Percentiles rank a stretch among this genome's conserved stretches.
These are phyloP conservation scores for Suhomyces terraborum DNA, from an alignment of 1,139 yeast genomes.

Conservation along the genomic window DNA sequence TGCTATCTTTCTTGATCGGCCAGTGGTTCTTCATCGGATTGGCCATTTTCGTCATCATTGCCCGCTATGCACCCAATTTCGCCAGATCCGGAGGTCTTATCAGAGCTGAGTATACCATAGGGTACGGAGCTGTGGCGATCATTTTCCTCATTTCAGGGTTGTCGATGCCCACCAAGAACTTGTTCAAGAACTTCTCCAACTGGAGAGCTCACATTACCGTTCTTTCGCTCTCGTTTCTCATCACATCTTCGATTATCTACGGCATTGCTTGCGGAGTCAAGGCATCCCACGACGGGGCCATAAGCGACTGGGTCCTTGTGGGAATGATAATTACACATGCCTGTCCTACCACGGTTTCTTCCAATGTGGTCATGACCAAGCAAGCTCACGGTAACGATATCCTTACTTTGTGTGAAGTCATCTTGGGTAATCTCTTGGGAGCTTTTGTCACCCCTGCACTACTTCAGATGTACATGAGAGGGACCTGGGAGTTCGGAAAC, in stretches of 20 bases:
- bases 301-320: conserved; percentile 72
- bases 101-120: conserved; percentile 70
- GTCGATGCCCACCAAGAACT: conserved; percentile 65
- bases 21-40: conserved; percentile 76
- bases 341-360: conserved; percentile 89
- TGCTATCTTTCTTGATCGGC: conserved; percentile 31
- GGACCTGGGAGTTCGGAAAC: conserved; percentile 77
- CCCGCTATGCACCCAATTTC: conserved; percentile 76
- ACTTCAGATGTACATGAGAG: conserved; percentile 65
- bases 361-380: conserved; percentile 90
- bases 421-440: conserved; percentile 80
- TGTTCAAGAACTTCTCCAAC: conserved; percentile 60
- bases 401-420: conserved; percentile 79
- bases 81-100: conserved; percentile 84
- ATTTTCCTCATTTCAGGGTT: conserved; percentile 81
- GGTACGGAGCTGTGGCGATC: conserved; percentile 84
- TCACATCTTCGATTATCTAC: conserved; percentile 73
- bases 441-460: conserved; percentile 87
- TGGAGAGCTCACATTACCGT: conserved; percentile 86
- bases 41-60: conserved; percentile 72
- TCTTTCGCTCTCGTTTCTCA: conserved; percentile 64
- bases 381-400: conserved; percentile 79
- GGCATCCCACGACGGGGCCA: conserved; percentile 54
- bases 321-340: conserved; percentile 82
- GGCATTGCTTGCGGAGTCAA: conserved; percentile 73